phyloP scores from a whole-genome alignment of 306 rosid species.

The Malus fusca region DNA sequence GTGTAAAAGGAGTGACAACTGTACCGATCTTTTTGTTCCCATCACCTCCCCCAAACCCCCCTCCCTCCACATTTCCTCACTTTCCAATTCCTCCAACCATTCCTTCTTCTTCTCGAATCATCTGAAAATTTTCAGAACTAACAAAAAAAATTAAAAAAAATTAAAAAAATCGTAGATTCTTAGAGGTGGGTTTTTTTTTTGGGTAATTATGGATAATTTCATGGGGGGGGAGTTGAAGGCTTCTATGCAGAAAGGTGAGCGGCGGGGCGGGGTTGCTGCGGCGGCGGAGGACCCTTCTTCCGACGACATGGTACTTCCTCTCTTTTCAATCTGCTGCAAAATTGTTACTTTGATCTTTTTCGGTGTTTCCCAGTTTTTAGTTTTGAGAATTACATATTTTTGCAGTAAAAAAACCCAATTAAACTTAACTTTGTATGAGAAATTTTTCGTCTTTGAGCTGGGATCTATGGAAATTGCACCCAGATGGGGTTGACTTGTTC shows the following conservation, averaged over 20 bases:
- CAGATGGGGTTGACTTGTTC: not conserved
- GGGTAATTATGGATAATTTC: conserved; percentile 19
- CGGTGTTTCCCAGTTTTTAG: not conserved
- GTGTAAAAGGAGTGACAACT: conserved; percentile 74
- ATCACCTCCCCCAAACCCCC: conserved; percentile 16
- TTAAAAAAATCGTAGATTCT: not conserved
- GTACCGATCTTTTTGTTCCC: conserved; percentile 41
- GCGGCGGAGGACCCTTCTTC: conserved; percentile 14
- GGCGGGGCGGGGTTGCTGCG: not conserved
- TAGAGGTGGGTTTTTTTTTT: not conserved
- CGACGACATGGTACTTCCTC: conserved; percentile 3
- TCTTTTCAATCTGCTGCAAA: not conserved
- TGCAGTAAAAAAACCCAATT: not conserved
- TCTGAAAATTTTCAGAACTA: not conserved
- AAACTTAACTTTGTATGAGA: not conserved
- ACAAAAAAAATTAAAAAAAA: not conserved
- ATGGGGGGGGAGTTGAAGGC: conserved; percentile 10
- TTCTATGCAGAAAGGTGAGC: not conserved
- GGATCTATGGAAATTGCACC: conserved; percentile 3
- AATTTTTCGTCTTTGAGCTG: not conserved
- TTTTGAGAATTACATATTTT: not conserved
- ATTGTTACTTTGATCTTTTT: not conserved
- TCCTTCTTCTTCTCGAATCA: not conserved
- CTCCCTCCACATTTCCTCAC: not conserved
- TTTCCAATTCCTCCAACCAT: not conserved